phyloP scores from a whole-genome alignment of 495 filamentous ascomycete genomes.

The Ramalina intermedia region DNA sequence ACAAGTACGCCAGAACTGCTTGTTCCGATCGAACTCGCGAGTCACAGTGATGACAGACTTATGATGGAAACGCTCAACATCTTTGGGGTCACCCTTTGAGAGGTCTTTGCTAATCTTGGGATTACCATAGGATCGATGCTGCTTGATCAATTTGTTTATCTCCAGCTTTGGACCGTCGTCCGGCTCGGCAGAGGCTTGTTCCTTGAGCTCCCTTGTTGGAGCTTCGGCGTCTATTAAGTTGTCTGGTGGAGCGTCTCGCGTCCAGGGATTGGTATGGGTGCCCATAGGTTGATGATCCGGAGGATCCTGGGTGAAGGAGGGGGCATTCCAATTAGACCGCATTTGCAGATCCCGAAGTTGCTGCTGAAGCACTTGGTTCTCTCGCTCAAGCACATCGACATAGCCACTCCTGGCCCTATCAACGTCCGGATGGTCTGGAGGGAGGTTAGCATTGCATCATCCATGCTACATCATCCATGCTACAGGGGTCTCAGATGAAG shows the following conservation, averaged over 20 bases:
- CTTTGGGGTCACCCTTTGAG: neutral
- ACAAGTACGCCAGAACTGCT: slow-evolving; percentile 4
- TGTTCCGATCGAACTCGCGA: slow-evolving; percentile 5
- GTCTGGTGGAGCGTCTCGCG: neutral
- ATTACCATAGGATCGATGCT: neutral
- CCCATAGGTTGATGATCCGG: neutral
- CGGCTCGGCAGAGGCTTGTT: neutral
- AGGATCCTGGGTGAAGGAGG: neutral
- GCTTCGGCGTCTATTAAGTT: neutral
- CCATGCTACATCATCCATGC: too few species aligned
- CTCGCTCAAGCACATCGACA: neutral
- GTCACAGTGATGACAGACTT: slow-evolving; percentile 4
- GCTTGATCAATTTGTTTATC: neutral
- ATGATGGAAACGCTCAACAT: neutral
- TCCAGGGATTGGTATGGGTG: neutral
- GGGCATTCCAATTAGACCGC: neutral
- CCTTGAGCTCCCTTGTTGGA: neutral
- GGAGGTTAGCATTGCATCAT: too few species aligned
- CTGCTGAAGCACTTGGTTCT: neutral
- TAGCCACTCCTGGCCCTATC: neutral
- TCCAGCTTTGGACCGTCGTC: neutral
- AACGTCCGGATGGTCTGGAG: too few species aligned
- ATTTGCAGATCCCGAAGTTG: neutral
- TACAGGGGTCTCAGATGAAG: too few species aligned
- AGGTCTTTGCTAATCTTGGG: neutral